Conservation (phyloP, 805 yeast genomes). For the Yarrowia sp. region DNA sequence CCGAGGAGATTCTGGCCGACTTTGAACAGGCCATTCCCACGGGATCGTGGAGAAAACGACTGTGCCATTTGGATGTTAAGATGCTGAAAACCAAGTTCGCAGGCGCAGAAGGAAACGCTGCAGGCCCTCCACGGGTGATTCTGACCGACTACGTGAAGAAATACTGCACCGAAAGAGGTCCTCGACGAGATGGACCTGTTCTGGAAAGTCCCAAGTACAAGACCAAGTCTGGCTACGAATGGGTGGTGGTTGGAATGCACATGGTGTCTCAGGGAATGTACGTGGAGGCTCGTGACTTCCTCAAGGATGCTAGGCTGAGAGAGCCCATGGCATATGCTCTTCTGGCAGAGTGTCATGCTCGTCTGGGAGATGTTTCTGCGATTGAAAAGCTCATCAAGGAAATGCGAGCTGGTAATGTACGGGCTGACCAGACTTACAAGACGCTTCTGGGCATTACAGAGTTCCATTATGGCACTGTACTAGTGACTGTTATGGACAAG, state of each 20-base stretch:
- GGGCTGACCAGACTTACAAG: constrained; percentile 8
- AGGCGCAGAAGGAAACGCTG: neutral
- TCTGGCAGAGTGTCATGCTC: constrained; percentile 21
- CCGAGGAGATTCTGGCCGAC: neutral
- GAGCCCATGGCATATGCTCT: constrained; percentile 15
- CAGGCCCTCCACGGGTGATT: neutral
- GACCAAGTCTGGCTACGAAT: neutral
- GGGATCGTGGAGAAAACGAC: neutral
- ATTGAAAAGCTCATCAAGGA: neutral
- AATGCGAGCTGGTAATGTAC: neutral
- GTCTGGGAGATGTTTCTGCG: neutral
- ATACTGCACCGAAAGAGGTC: neutral
- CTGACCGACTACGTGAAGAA: neutral
- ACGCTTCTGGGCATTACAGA: neutral
- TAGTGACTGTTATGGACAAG: neutral
- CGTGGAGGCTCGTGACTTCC: neutral
- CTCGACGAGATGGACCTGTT: neutral
- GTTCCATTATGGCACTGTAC: constrained; percentile 1
- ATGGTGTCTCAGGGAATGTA: constrained; percentile 4
- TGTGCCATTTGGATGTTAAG: neutral
- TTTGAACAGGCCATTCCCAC: neutral
- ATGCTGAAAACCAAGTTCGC: neutral
- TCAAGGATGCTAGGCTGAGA: neutral
- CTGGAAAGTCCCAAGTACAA: neutral
- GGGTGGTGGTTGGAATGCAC: neutral